phyloP scores from a whole-genome alignment of 306 rosid genomes.

The Prunus davidiana region DNA sequence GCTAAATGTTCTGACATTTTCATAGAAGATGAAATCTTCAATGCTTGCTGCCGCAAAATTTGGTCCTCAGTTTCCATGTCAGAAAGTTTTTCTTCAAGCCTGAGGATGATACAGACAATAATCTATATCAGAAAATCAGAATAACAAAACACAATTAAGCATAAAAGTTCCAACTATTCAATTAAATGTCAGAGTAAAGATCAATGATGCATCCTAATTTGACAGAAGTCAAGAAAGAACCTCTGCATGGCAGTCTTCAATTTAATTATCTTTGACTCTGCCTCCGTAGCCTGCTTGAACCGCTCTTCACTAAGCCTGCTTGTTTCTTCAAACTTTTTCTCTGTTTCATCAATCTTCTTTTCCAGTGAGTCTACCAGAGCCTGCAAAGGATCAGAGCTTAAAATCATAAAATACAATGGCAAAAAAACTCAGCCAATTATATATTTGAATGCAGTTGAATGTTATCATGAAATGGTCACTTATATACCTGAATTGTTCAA shows the following conservation, averaged over 20 bases:
- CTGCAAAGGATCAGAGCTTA: slow-evolving; percentile 39
- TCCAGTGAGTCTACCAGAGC: slow-evolving; percentile 66
- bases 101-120: slow-evolving; percentile 28
- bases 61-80: slow-evolving; percentile 86
- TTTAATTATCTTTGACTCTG: slow-evolving; percentile 78
- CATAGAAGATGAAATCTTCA: slow-evolving; percentile 55
- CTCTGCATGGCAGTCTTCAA: slow-evolving; percentile 83
- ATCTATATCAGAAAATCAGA: slow-evolving; percentile 17
- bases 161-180: not conserved
- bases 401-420: slow-evolving; percentile 13
- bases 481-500: not conserved
- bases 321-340: slow-evolving; percentile 53
- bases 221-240: slow-evolving; percentile 36
- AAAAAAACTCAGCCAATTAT: slow-evolving; percentile 3
- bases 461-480: not conserved
- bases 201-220: slow-evolving; percentile 14
- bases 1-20: slow-evolving; percentile 54
- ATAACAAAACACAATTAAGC: not conserved
- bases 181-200: not conserved
- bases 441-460: not conserved
- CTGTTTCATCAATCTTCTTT: slow-evolving; percentile 64
- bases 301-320: slow-evolving; percentile 69
- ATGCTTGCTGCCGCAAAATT: slow-evolving; percentile 65
- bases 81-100: slow-evolving; percentile 84
- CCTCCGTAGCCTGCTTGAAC: slow-evolving; percentile 66